These are phyloP conservation scores for Musa troglodytarum DNA, from an alignment of 176 grass and related monocot genomes.

Conservation along the genomic window DNA sequence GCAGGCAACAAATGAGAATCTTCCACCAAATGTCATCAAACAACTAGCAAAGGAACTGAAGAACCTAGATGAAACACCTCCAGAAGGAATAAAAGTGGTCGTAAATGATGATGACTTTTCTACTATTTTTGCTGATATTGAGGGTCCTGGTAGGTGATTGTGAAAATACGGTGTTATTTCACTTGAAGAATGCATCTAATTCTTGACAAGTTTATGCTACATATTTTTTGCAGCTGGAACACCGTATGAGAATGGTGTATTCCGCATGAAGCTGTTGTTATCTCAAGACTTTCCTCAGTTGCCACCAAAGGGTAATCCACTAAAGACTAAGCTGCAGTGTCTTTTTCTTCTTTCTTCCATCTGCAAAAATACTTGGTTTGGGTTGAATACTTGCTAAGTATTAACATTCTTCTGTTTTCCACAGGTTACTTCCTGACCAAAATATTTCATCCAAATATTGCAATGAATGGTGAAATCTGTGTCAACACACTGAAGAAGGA, in stretches of 20 bases:
- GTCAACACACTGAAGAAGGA: conserved; percentile 88
- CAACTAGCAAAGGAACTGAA: conserved; percentile 93
- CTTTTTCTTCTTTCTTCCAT: no score
- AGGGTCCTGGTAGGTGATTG: conserved; percentile 54
- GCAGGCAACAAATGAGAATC: conserved; percentile 90
- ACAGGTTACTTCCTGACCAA: conserved; percentile 80
- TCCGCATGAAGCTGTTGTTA: conserved; percentile 86
- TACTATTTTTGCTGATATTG: conserved; percentile 92
- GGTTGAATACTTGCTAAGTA: no score
- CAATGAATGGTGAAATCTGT: conserved; percentile 83
- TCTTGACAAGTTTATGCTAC: conserved; percentile 13
- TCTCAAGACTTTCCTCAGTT: conserved; percentile 74
- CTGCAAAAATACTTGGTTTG: no score
- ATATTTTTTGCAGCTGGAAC: conserved; percentile 56
- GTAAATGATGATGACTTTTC: conserved; percentile 93
- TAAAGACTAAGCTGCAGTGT: background rate
- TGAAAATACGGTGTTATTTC: background rate
- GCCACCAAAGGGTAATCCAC: conserved; percentile 65
- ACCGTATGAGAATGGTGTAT: conserved; percentile 88
- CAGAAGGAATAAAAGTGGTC: conserved; percentile 87
- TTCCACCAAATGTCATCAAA: conserved; percentile 85
- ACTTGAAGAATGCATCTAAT: background rate
- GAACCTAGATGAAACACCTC: conserved; percentile 82
- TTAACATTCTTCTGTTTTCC: background rate
- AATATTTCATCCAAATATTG: conserved; percentile 96